Conservation (phyloP, 2,329 filamentous ascomycete genomes). For the Ascochyta rabiei region DNA sequence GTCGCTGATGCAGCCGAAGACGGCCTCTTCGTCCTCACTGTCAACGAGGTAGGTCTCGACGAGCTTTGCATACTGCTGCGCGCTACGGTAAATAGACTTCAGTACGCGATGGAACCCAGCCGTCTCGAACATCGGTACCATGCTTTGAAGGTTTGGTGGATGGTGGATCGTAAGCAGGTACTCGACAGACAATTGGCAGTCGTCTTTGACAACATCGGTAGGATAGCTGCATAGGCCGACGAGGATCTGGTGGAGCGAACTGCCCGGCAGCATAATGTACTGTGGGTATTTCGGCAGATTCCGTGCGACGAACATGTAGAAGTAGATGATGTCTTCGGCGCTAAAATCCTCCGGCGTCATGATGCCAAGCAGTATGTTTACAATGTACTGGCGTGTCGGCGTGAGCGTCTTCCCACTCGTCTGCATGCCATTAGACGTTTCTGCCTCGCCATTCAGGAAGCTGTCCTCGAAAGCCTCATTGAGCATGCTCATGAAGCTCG, state of each 20-base stretch:
- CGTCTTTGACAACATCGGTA: constrained; percentile 78
- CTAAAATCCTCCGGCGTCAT: constrained; percentile 82
- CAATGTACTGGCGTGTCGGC: constrained; percentile 87
- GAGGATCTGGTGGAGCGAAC: constrained; percentile 80
- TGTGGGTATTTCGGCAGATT: constrained; percentile 97
- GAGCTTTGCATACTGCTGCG: constrained; percentile 79
- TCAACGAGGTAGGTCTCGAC: constrained; percentile 87
- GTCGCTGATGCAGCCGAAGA: constrained; percentile 81
- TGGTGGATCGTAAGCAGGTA: constrained; percentile 94
- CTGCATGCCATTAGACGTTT: constrained; percentile 62
- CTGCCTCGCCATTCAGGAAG: constrained; percentile 82
- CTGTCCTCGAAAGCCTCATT: constrained; percentile 97
- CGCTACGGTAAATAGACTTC: constrained; percentile 82
- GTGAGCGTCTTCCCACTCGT: constrained; percentile 57
- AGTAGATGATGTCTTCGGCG: constrained; percentile 83
- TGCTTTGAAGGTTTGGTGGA: constrained; percentile 75
- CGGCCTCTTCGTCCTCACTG: constrained; percentile 70
- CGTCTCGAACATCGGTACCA: constrained; percentile 78
- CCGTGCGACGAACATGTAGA: constrained; percentile 97
- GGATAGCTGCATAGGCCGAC: constrained; percentile 85
- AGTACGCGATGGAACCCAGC: constrained; percentile 90
- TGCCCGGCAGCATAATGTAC: constrained; percentile 88
- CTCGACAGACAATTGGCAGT: constrained; percentile 95
- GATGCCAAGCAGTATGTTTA: constrained; percentile 88
- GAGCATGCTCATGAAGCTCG: constrained; percentile 90